Base-by-base conservation (phyloP, 768 basidiomycete genomes). In the Panaeolus papilionaceus region DNA sequence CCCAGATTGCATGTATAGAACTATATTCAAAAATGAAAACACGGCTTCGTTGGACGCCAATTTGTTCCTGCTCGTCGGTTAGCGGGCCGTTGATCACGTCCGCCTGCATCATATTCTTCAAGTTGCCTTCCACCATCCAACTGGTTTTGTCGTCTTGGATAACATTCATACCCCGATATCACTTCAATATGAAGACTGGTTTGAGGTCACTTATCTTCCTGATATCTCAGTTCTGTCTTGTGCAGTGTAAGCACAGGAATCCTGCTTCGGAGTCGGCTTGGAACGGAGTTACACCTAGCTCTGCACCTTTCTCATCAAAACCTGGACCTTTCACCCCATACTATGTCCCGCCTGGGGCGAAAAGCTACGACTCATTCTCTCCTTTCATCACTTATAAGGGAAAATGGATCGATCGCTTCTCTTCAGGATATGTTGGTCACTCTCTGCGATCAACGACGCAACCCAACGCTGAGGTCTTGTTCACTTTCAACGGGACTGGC, bases 301-400 rank as follows among this genome's bases (percentile, higher is more conserved):
- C 54, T 58, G 28, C 28, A 7, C 82, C 84, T 20, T 87, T 81
- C 16, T 84, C 89, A 18, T 81, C 77, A 12, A 78, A 75, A 49
- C 81, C 81, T 18, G 71, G 79, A 0, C 63, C 76, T 3, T 93
- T 93, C 78, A 83, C 84, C 2, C 89, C 92, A 0, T 93, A 87
- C 80, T 93, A 89, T 73, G 89, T 92, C 75, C 89, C 92, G 66
- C 85, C 86, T 12, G 92, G 92, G 37, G 84, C 91, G 6, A 90
- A 87, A 82, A 81, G 85, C 71, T 91, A 91, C 68, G 88, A 90
- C 74, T 92, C 92, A 0, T 80, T 84, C 39, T 93, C 91, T 33
- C 89, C 88, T 23, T 74, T 91, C n/a, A 75, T 94, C 23, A 83
- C 82, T 37, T 92, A 89, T 71, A 82, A 83, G 40, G 89, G 90